These are phyloP conservation scores for Pythium phragmitis DNA, from an alignment of 352 stramenopile genomes.

Conservation along the genomic window DNA sequence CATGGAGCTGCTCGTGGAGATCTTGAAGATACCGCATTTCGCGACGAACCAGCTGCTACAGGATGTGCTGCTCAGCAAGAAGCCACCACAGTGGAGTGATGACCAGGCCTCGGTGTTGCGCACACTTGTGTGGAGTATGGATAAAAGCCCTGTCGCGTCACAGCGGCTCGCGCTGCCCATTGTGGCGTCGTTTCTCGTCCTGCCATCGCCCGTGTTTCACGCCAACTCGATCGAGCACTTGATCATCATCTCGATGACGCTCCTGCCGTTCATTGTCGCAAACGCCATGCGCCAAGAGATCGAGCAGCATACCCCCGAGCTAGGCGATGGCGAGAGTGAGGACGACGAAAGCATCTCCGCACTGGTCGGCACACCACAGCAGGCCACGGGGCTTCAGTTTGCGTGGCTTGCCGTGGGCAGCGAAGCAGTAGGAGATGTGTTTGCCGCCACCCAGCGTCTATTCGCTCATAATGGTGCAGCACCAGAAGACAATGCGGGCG, in stretches of 20 bases:
- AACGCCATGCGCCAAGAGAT: background rate
- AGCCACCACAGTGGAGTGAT: conserved; percentile 45
- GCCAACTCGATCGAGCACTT: conserved; percentile 37
- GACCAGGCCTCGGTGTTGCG: conserved; percentile 46
- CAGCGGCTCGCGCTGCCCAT: conserved; percentile 24
- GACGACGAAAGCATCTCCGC: background rate
- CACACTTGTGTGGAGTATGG: conserved; percentile 40
- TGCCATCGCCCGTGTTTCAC: conserved; percentile 38
- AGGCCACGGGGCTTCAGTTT: conserved; percentile 3
- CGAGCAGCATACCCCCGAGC: no score
- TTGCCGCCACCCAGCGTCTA: background rate
- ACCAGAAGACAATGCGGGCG: background rate
- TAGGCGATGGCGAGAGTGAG: background rate
- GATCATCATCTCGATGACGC: conserved; percentile 39
- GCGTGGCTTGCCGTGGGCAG: conserved; percentile 18
- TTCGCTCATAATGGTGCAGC: background rate
- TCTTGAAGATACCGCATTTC: conserved; percentile 51
- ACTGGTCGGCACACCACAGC: background rate
- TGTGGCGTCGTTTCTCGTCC: conserved; percentile 26
- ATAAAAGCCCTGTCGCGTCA: background rate
- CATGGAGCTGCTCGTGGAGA: conserved; percentile 42
- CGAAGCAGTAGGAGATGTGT: background rate
- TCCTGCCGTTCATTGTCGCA: conserved; percentile 36
- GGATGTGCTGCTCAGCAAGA: conserved; percentile 48
- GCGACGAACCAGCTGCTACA: conserved; percentile 37